A percentile compares a stretch with the other conserved stretches of the same genome.
These are phyloP conservation scores for Ogataea chonburiensis DNA, from an alignment of 805 yeast genomes.

Conservation along the genomic window DNA sequence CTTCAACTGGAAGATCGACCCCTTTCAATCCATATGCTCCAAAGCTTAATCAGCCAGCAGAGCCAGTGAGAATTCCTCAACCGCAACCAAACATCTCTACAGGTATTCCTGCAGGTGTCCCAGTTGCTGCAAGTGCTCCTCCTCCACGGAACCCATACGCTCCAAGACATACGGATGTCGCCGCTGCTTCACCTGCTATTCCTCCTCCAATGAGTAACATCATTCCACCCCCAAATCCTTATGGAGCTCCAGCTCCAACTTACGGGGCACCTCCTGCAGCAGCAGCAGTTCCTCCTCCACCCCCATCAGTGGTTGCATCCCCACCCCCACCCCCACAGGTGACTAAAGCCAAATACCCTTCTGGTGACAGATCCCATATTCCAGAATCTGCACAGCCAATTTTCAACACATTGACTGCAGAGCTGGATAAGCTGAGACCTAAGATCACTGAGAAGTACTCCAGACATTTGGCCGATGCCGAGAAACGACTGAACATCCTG, in stretches of 20 bases:
- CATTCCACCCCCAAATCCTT: conserved; percentile 12
- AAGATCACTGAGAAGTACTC: conserved; percentile 69
- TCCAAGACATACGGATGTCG: conserved; percentile 29
- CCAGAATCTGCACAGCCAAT: conserved; percentile 59
- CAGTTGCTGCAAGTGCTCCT: conserved; percentile 16
- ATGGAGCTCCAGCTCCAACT: conserved; percentile 1
- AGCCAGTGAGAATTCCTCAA: conserved; percentile 29
- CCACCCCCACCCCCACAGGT: conserved; percentile 22
- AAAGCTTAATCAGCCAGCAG: conserved; percentile 23
- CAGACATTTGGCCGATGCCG: conserved; percentile 77
- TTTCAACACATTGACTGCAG: conserved; percentile 51
- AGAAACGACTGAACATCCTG: conserved; percentile 72
- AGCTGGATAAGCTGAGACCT: conserved; percentile 64
- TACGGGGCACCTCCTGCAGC: conserved; percentile 8
- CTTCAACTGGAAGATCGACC: conserved; percentile 13
- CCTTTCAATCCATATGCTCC: conserved; percentile 39
- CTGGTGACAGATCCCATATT: conserved; percentile 69
- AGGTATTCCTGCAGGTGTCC: conserved; percentile 2
- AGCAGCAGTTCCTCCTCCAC: conserved; percentile 26
- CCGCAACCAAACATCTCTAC: conserved; percentile 24
- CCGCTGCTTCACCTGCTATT: conserved; percentile 13
- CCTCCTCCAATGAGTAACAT: conserved; percentile 18
- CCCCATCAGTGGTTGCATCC: conserved; percentile 18
- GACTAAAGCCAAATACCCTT: conserved; percentile 39
- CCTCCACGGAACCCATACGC: conserved; percentile 32